Evolutionary conservation across 1,139 yeast genomes (phyloP), one percentile per base, ranked within the genome.

Genomic region (Kodamaea sp.): DNA sequence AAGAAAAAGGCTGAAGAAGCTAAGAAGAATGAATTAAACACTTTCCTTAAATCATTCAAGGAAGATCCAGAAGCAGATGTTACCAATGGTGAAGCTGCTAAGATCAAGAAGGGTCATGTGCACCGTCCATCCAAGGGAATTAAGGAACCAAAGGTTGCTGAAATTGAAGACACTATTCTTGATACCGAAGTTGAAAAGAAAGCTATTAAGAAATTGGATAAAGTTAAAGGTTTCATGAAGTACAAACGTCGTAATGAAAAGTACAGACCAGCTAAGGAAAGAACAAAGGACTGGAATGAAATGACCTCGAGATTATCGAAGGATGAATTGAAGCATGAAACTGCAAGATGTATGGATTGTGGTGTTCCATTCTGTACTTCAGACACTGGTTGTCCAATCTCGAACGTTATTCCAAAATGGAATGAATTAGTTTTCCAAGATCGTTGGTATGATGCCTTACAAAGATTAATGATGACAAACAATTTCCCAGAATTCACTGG

Each of bases 291-390:
- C 65, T 92, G 97, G 97, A 79, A 84, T 50, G 98, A 92, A 68
- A 76, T 92, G 65, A 82, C 95, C 12, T 68, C 79, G 11, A 81
- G 96, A 47, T 75, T 92, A 52, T 73, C 89, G 45, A 84, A 85
- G 65, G 90, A 85, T 40, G 97, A 92, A 52, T 81, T 92, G 59
- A 79, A 82, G 60, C 77, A 76, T 58, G 97, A 92, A 70, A 87
- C 97, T 42, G 97, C 97, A n/a, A 81, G 98, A 66, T 92, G 98
- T 77, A 92, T 92, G 96, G 98, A 92, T 67, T 92, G 98, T 73
- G 98, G 98, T 71, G 95, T 92, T 55, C 98, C 98, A 45, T 92
- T 90, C 79, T 92, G 98, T 73, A 95, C 94, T 58, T 84, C 96
- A 32, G 97, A 92, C 63, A 85, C 96, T 36, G 98, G 98, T 46